Base-by-base conservation (phyloP, 192 early-diverging fungal genomes). In the Backusella morwellensis region DNA sequence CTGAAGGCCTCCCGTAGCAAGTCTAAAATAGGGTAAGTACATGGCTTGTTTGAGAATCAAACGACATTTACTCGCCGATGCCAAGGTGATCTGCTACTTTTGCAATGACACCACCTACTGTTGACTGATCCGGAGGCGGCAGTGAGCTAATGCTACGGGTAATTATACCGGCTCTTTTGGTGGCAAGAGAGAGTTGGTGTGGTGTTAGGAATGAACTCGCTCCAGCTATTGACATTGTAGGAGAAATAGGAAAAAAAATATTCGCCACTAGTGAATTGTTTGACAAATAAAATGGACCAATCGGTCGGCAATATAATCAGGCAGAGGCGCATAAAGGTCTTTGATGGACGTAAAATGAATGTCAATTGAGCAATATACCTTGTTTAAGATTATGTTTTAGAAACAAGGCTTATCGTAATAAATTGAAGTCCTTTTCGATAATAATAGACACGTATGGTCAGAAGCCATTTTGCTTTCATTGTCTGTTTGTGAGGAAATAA, bases 1-100 rank as follows among this genome's bases (percentile, higher is more conserved):
- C 35, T 86, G 85, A 23, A 84, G 77, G 11, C 86, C 86, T 67
- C 85, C 85, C 19, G 86, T 85, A 0, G 86, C 86, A 36, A 88
- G 83, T 80, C 79, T 80, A 44, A 44, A 17, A 44, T 44, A 44
- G 42, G 14, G 14, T 44, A 44, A 44, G 15, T 11, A 44, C 15
- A 44, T 15, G 17, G 23, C 54, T 11, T 17, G 29, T 21, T 34
- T 29, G 17, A 70, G 7, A 52, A 5, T 52, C 9, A 1, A 9
- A 26, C 54, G 26, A n/a, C 34, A 4, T 74, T 70, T 76, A 80
- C 77, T 82, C 81, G 29, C 77, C 77, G 5, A 82, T 66, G 19
- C 77, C 73, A 23, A 82, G 66, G 19, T 70, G 50, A 32, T 78
- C 68, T 35, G 81, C 75, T 66, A 82, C 2, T 17, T 35, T 78